phyloP scores from a whole-genome alignment of 1,284 basidiomycete species.

The Uromyces viciae-fabae region DNA sequence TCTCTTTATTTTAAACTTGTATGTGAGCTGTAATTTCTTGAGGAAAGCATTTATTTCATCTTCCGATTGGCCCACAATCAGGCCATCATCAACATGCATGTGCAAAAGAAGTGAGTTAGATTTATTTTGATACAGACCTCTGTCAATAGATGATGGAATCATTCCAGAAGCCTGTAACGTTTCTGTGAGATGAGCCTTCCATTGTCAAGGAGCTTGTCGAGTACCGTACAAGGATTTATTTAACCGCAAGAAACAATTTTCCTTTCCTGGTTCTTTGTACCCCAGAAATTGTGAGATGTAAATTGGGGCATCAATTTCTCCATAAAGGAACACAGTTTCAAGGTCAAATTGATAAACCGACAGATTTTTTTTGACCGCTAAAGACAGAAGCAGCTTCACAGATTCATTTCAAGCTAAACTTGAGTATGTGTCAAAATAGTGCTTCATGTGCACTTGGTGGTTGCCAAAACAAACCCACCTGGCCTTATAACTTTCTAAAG shows the following conservation, averaged over 20 bases:
- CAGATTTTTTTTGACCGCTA: neutral
- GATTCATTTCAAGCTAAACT: neutral
- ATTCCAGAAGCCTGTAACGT: neutral
- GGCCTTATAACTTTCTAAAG: neutral
- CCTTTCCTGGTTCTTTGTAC: constrained; percentile 8
- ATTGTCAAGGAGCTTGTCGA: neutral
- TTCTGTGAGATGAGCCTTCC: neutral
- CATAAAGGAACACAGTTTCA: constrained; percentile 14
- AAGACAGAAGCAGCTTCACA: neutral
- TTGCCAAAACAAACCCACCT: constrained; percentile 26
- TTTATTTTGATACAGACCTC: neutral
- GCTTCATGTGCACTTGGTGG: neutral
- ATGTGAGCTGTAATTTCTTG: neutral
- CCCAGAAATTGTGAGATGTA: neutral
- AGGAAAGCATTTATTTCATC: neutral
- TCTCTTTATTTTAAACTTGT: neutral
- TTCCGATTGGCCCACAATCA: neutral
- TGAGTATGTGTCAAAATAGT: constrained; percentile 1
- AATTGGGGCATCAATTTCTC: neutral
- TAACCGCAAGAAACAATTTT: constrained; percentile 1
- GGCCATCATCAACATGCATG: neutral
- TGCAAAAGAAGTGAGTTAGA: neutral
- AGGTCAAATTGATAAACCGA: constrained; percentile 19
- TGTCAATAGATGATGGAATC: neutral
- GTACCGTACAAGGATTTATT: constrained; percentile 27